These are phyloP conservation scores for Ostreobium quekettii DNA, from an alignment of 139 green algal species.

Conservation along the genomic window DNA sequence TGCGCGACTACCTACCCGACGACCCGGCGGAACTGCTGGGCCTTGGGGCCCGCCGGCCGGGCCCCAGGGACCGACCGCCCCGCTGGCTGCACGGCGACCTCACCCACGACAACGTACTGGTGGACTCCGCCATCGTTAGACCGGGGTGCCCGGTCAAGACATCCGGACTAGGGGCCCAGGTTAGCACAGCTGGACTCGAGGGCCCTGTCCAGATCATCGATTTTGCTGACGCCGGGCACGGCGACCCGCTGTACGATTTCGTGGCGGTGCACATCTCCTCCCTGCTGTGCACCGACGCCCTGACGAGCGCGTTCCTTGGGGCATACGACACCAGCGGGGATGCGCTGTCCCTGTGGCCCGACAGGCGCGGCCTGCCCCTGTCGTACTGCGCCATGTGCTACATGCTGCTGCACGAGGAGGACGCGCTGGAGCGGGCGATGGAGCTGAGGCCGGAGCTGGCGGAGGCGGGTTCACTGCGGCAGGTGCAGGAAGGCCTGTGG, in stretches of 20 bases:
- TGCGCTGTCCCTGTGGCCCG: not conserved
- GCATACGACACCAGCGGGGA: not conserved
- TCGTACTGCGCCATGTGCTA: constrained; percentile 29
- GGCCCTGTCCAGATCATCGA: constrained; percentile 23
- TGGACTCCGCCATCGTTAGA: not conserved
- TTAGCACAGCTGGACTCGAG: too few relatives aligned
- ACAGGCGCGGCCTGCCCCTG: not conserved
- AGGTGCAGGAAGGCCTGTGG: constrained; percentile 5
- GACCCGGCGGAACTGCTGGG: not conserved
- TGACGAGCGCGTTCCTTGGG: constrained; percentile 2
- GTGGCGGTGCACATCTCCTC: constrained; percentile 23
- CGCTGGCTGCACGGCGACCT: constrained; percentile 30
- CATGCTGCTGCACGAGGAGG: constrained; percentile 33
- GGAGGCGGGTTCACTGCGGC: not conserved
- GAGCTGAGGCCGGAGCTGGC: constrained; percentile 18
- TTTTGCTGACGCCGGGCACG: constrained; percentile 32
- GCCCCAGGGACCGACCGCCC: not conserved
- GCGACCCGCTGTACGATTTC: constrained; percentile 36
- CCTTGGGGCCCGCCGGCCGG: too few relatives aligned
- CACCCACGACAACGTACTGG: constrained; percentile 30
- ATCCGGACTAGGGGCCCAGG: too few relatives aligned
- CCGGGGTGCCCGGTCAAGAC: not conserved
- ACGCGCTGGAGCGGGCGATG: constrained; percentile 16
- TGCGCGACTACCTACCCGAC: constrained; percentile 8
- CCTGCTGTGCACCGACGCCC: not conserved